Conservation (phyloP, 73 alveolate species). For the Paramecium pentaurelia region DNA sequence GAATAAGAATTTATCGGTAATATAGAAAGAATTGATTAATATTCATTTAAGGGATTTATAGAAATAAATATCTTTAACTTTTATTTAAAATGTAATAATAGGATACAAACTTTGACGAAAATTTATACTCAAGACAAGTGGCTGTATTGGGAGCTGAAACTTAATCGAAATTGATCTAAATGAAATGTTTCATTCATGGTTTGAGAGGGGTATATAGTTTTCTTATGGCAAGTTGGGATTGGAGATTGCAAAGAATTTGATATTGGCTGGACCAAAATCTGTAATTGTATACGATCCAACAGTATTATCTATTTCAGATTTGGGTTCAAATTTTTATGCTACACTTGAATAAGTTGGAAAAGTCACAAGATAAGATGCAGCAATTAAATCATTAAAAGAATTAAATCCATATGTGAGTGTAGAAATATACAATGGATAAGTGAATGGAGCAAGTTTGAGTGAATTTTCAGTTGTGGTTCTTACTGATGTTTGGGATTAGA, state of each 20-base stretch:
- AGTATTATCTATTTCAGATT: conserved; percentile 73
- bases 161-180: conserved; percentile 39
- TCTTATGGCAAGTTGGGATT: conserved; percentile 76
- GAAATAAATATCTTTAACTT: background rate
- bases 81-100: background rate
- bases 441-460: conserved; percentile 42
- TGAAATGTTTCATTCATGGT: conserved; percentile 55
- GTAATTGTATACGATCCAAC: conserved; percentile 91
- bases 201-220: conserved; percentile 39
- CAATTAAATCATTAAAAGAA: conserved; percentile 83
- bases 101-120: conserved; percentile 48
- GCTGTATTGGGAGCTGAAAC: conserved; percentile 65
- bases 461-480: conserved; percentile 80
- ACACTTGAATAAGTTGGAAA: conserved; percentile 89
- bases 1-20: conserved; percentile 7
- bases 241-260: conserved; percentile 96
- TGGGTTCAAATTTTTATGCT: conserved; percentile 94
- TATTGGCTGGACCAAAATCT: conserved; percentile 95
- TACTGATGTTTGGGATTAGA: conserved; percentile 83
- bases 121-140: conserved; percentile 60
- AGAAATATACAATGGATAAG: conserved; percentile 69
- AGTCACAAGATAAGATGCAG: conserved; percentile 91
- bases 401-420: conserved; percentile 95
- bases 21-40: conserved; percentile 1
- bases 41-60: background rate